These are phyloP conservation scores for Pyrrhoderma lamaoense DNA, from an alignment of 1,284 basidiomycete species.

Conservation along the genomic window DNA sequence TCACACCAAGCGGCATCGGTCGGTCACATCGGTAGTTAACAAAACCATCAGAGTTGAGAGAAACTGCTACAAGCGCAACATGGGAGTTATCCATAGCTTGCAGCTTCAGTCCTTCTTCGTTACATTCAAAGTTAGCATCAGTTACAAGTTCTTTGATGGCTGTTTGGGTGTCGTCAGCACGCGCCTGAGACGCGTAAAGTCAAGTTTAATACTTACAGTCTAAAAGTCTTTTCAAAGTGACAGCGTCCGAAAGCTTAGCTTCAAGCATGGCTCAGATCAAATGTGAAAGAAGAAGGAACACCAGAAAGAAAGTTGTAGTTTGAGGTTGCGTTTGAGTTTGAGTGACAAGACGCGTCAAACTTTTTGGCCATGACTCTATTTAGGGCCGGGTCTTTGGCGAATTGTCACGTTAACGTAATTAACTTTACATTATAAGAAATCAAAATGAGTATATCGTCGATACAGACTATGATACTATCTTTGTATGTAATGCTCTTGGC, in stretches of 20 bases:
- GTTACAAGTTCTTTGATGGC: conserved; percentile 97
- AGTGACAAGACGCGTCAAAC: no score
- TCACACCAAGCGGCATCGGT: conserved; percentile 90
- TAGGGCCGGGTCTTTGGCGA: no score
- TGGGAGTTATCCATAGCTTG: conserved; percentile 99
- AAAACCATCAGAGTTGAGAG: conserved; percentile 74
- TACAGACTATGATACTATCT: no score
- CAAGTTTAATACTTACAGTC: conserved; percentile 53
- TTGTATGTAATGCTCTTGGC: no score
- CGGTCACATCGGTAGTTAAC: conserved; percentile 91
- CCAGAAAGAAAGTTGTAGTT: no score
- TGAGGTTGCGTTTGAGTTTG: no score
- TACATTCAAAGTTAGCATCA: conserved; percentile 98
- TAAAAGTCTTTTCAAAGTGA: conserved; percentile 78
- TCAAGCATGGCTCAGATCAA: conserved; percentile 60
- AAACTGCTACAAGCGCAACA: conserved; percentile 89
- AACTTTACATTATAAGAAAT: no score
- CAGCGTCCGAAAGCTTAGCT: conserved; percentile 81
- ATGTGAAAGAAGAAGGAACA: no score
- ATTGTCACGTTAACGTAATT: no score
- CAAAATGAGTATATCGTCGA: no score
- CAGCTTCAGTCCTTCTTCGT: conserved; percentile 90
- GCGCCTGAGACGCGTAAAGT: not conserved
- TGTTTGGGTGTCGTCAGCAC: conserved; percentile 27
- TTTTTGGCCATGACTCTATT: no score